Evolutionary conservation across 257 asterid genomes (phyloP), one percentile per base, ranked within the genome.

Genomic region (Solanum clarkiae): DNA sequence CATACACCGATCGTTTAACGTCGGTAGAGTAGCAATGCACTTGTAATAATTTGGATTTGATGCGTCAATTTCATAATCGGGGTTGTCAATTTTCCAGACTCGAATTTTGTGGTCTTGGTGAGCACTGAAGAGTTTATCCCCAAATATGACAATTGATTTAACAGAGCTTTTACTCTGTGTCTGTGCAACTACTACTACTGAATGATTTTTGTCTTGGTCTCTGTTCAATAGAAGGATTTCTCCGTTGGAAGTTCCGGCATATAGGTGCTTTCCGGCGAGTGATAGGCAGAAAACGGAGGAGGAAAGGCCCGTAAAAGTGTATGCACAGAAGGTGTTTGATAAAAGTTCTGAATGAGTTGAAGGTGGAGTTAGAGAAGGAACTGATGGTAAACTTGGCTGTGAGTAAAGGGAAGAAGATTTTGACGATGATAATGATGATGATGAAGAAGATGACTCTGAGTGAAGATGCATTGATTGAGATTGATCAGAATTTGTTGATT

Each of bases 61-160:
- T 4, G 32, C 7, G 15, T n/a, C 71, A 6, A 56, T 56, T n/a
- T 3, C 62, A 56, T 56, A n/a, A 2, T 59, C 65, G 65, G 10
- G 65, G 85, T 69, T 74, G 4, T 90, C 92, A 14, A 93, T 86
- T 83, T 88, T 93, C 98, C 98, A 94, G 0, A 91, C 95, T 1
- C 98, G 93, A 45, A 93, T 94, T 68, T 89, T 92, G 88, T 92
- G 90, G 55, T 93, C 97, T 51, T 91, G 93, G 83, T 94, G 97
- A 1, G 98, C 95, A 13, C 93, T 91, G 90, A 92, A 91, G 20
- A 94, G 86, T 53, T 87, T 90, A n/a, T 91, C 92, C 14, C 92
- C 92, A 2, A 77, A 70, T 45, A 90, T 44, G 6, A 86, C 88
- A 49, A 89, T 88, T 13, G 91, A 92, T 72, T 94, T 92, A 4